Evolutionary conservation across 305 asterid species (phyloP), one percentile per base, ranked within the genome.

Genomic region (Plantago lanceolata): DNA sequence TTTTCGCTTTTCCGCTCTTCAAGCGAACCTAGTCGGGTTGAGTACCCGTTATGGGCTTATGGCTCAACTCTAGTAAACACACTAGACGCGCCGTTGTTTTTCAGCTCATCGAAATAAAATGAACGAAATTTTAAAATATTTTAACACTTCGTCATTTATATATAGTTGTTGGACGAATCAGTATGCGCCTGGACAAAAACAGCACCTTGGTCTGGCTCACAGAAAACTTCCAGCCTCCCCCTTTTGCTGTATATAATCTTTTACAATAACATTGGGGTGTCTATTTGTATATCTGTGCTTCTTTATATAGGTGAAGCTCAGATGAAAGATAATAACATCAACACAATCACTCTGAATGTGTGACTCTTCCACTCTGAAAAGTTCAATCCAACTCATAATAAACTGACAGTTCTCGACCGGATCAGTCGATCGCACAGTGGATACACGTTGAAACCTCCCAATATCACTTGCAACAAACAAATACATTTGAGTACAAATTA

Each of bases 171-270:
- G 11, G 73, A 64, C 71, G 73, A 68, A 5, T 79, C 78, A 0
- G 95, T 76, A 60, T 59, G 85, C 37, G 97, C 96, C 81, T 88
- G 89, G n/a, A 88, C 82, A 15, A 91, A 67, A 15, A 88, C 78
- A 31, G 79, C 90, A 2, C 97, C 97, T 72, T 84, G 94, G n/a
- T 82, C 74, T 0, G 88, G 84, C 15, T 81, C 88, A 43, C 86
- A 91, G 81, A 82, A 82, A 18, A 91, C 76, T 72, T 91, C 87
- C 40, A 91, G 77, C 79, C 86, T 91, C 43, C 95, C 95, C 44
- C 85, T 77, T 24, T 29, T 44, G 0, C n/a, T n/a, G n/a, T n/a
- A n/a, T 52, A 61, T 21, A 8, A 49, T 13, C 49, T 45, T 45
- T 58, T 45, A 55, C 49, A 37, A 19, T 31, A 37, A 57, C 14